These are phyloP conservation scores for Candida succiphila DNA, from an alignment of 805 yeast genomes.

Conservation along the genomic window DNA sequence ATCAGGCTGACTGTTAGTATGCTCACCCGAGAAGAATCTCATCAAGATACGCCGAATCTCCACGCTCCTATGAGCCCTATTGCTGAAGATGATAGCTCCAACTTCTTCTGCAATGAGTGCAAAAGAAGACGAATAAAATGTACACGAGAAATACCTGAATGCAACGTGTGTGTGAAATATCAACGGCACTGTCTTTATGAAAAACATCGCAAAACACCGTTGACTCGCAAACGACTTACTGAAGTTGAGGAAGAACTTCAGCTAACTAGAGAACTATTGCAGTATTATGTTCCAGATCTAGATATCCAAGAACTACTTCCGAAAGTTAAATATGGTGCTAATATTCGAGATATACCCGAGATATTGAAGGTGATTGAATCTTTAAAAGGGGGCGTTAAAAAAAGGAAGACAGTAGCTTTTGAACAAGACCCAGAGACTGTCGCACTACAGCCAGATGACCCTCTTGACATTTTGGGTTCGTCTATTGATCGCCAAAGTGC, in stretches of 20 bases:
- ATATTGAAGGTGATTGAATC: neutral
- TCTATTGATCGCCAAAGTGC: neutral
- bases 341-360: slow-evolving; percentile 4
- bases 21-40: too few relatives aligned
- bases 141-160: slow-evolving; percentile 8
- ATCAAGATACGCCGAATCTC: neutral
- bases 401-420: neutral
- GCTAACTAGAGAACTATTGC: slow-evolving; percentile 3
- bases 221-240: slow-evolving; percentile 8
- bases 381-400: neutral
- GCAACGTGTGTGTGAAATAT: slow-evolving; percentile 5
- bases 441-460: neutral
- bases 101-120: slow-evolving; percentile 9
- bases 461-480: neutral
- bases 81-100: neutral
- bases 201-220: slow-evolving; percentile 6
- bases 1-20: neutral
- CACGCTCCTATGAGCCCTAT: too few relatives aligned
- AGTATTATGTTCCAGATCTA: slow-evolving; percentile 1
- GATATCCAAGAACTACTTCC: slow-evolving; percentile 3
- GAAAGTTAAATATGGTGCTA: slow-evolving; percentile 3
- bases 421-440: too few relatives aligned
- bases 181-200: slow-evolving; percentile 8
- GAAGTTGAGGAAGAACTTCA: slow-evolving; percentile 8
- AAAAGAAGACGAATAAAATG: slow-evolving; percentile 7